Conservation (phyloP, 176 grass and related monocot species). For the Canna indica region DNA sequence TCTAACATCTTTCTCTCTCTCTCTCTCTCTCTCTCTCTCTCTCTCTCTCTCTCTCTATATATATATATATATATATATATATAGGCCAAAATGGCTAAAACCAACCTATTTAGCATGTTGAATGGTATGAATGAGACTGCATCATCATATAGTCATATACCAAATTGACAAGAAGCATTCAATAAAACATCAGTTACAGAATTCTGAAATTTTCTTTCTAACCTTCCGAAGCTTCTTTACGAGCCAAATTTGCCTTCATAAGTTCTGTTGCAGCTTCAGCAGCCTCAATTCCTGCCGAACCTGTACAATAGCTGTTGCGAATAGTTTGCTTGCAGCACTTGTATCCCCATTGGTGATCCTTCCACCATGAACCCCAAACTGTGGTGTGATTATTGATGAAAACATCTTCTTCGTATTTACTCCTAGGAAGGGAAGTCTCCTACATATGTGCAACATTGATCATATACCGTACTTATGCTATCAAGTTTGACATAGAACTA, state of each 20-base stretch:
- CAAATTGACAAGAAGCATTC: no score
- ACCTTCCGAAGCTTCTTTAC: conserved; percentile 76
- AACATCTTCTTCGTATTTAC: conserved; percentile 93
- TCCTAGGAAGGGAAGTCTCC: conserved; percentile 74
- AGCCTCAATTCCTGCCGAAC: conserved; percentile 83
- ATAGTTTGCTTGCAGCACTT: conserved; percentile 86
- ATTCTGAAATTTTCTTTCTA: not conserved
- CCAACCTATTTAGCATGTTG: no score
- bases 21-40: no score
- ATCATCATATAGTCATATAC: no score
- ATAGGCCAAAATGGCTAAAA: no score
- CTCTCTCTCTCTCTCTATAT: no score
- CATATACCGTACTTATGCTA: not conserved
- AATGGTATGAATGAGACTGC: no score
- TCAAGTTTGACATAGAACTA: not conserved
- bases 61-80: no score
- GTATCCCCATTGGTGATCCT: conserved; percentile 95
- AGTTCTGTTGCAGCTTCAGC: conserved; percentile 76
- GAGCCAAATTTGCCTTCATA: conserved; percentile 83
- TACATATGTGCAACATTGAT: conserved; percentile 17
- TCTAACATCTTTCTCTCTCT: no score
- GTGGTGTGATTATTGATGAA: conserved; percentile 76
- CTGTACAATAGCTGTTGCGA: conserved; percentile 82
- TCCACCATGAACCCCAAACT: conserved; percentile 99
- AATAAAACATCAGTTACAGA: not conserved